A percentile compares a stretch with the other conserved stretches of the same genome.
Conservation (phyloP, 495 filamentous ascomycete genomes). For the Astrothelium subdiscretum region DNA sequence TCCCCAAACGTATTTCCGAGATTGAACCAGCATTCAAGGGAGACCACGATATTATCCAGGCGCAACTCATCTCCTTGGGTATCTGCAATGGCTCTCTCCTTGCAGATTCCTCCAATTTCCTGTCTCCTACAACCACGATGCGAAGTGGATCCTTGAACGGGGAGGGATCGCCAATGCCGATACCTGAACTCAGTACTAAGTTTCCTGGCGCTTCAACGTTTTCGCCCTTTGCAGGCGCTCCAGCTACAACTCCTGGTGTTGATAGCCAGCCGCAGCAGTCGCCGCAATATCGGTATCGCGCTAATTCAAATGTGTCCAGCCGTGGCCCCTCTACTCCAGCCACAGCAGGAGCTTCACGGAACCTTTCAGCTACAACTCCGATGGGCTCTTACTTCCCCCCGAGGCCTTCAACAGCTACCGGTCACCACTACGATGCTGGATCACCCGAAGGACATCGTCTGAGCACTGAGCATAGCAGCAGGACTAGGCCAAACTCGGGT, state of each 20-base stretch:
- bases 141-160: slow-evolving; percentile 26
- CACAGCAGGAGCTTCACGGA: slow-evolving; percentile 1
- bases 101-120: slow-evolving; percentile 41
- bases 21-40: slow-evolving; percentile 50
- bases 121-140: slow-evolving; percentile 37
- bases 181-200: slow-evolving; percentile 2
- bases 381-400: slow-evolving; percentile 5
- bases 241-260: background rate
- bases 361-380: slow-evolving; percentile 1
- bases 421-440: slow-evolving; percentile 7
- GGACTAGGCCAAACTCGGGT: background rate
- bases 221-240: background rate
- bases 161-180: slow-evolving; percentile 19
- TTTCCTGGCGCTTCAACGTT: background rate
- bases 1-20: slow-evolving; percentile 52
- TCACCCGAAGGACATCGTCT: slow-evolving; percentile 5
- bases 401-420: slow-evolving; percentile 5
- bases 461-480: slow-evolving; percentile 5
- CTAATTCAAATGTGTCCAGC: slow-evolving; percentile 12
- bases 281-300: slow-evolving; percentile 1
- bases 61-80: slow-evolving; percentile 38
- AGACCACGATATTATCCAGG: slow-evolving; percentile 55
- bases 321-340: slow-evolving; percentile 13
- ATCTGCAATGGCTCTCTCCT: slow-evolving; percentile 50
- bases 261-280: background rate